Conservation (phyloP, 768 basidiomycete genomes). For the Trametes maxima region DNA sequence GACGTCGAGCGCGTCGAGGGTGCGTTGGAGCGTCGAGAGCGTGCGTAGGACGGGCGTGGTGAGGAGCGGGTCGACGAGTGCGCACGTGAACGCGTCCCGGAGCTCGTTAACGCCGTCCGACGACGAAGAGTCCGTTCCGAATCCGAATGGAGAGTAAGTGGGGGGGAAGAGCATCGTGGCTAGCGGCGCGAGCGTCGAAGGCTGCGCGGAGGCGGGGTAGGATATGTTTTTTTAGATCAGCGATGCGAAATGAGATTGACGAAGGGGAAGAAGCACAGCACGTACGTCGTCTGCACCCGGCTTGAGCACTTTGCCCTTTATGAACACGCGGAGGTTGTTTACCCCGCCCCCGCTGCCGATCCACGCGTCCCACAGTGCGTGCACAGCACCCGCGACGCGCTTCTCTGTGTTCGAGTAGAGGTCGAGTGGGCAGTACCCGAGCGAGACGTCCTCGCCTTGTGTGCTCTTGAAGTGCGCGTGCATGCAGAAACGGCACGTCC, state of each 20-base stretch:
- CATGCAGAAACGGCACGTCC: slow-evolving; percentile 90
- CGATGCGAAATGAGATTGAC: background rate
- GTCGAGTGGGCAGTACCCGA: slow-evolving; percentile 86
- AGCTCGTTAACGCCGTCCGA: slow-evolving; percentile 31
- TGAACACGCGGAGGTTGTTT: slow-evolving; percentile 87
- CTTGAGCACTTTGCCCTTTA: slow-evolving; percentile 57
- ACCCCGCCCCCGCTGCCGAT: slow-evolving; percentile 55
- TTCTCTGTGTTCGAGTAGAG: slow-evolving; percentile 71
- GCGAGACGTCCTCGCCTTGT: slow-evolving; percentile 41
- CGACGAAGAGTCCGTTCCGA: slow-evolving; percentile 8
- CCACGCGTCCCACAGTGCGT: slow-evolving; percentile 77
- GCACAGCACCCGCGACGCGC: slow-evolving; percentile 69
- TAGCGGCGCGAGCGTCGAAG: slow-evolving; percentile 25
- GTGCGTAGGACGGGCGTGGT: slow-evolving; percentile 53
- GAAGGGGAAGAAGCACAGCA: background rate
- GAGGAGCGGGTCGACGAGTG: slow-evolving; percentile 52
- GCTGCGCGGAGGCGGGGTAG: slow-evolving; percentile 6
- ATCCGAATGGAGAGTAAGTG: background rate
- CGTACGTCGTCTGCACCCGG: slow-evolving; percentile 47
- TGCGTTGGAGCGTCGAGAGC: slow-evolving; percentile 66
- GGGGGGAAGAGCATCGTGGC: slow-evolving; percentile 22
- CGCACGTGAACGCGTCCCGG: slow-evolving; percentile 52
- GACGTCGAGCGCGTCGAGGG: slow-evolving; percentile 82
- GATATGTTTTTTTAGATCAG: background rate
- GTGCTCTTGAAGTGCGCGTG: slow-evolving; percentile 61